Base-by-base conservation (phyloP, 2,329 filamentous ascomycete genomes). In the Fusarium sp. region DNA sequence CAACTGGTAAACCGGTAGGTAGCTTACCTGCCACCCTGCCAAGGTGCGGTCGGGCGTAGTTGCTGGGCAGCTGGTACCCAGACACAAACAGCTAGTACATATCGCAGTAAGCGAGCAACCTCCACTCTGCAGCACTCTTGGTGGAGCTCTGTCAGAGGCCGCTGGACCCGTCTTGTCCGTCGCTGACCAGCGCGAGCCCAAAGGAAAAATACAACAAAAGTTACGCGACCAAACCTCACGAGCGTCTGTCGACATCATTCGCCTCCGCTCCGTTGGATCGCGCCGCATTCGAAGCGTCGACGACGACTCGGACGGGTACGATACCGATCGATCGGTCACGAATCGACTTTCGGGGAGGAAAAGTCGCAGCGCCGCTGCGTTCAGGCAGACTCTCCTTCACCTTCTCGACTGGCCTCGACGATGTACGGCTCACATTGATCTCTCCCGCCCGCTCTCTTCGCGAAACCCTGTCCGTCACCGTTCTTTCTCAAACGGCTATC, bases 371-470 rank as follows among this genome's bases (percentile, higher is more conserved):
- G 33, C 27, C 36, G 29, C 31, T 44, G 13, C 31, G 54, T 58
- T 54, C 11, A 27, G 29, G 38, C 33, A 56, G 34, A 59, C 31
- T n/a, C 38, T 27, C 34, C 58, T 57, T 36, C 5, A 55, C 50
- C 55, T 58, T 62, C 50, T 56, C 61, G 44, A 60, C 57, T 64
- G 57, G 44, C 33, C 51, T 56, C 61, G 61, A 74, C 71, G 58
- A 74, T 74, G 73, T 72, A 57, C 63, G 40, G 59, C 59, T 74
- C 68, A 65, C 56, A 44, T 55, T 74, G 62, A 74, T 60, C 44
- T 44, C 33, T 65, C 20, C 54, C 56, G 62, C 59, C 51, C 58
- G 61, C 63, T 61, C 55, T 62, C 38, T 31, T 59, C 51, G 58
- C 65, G 61, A 61, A 46, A 33, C 16, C 10, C 18, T 42, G 27